phyloP scores from a whole-genome alignment of 352 stramenopile genomes.

The Plasmopara muralis region DNA sequence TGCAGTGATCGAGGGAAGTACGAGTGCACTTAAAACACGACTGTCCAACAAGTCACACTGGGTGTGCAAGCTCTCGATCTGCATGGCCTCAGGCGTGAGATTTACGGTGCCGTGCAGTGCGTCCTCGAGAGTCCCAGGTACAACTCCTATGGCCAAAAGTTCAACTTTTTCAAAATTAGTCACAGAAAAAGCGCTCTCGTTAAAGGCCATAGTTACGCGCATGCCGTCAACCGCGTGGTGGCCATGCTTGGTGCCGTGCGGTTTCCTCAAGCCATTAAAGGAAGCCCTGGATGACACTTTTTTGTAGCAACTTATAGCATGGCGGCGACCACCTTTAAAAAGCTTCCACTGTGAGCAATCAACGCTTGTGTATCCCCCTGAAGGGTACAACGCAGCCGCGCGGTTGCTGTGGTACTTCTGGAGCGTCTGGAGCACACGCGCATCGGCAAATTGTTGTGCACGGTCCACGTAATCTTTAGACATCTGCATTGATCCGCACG shows the following conservation, averaged over 20 bases:
- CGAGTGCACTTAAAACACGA: conserved; percentile 44
- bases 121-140: conserved; percentile 36
- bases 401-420: conserved; percentile 37
- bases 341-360: conserved; percentile 43
- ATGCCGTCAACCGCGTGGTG: conserved; percentile 5
- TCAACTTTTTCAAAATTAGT: conserved; percentile 22
- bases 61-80: conserved; percentile 42
- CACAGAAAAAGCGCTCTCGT: conserved; percentile 10
- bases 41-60: conserved; percentile 46
- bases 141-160: conserved; percentile 35
- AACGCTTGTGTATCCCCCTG: conserved; percentile 11
- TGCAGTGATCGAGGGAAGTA: conserved; percentile 31
- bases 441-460: conserved; percentile 28
- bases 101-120: conserved; percentile 50
- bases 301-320: conserved; percentile 39
- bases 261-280: conserved; percentile 11
- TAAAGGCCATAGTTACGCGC: conserved; percentile 19
- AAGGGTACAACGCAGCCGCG: conserved; percentile 16
- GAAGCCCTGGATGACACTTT: conserved; percentile 13
- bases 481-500: conserved; percentile 20
- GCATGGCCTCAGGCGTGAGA: conserved; percentile 52
- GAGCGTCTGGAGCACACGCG: conserved; percentile 28
- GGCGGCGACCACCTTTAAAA: conserved; percentile 29
- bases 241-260: conserved; percentile 6
- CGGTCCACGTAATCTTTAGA: conserved; percentile 26